These are phyloP conservation scores for Hsuehochloa calcarea DNA, from an alignment of 176 grass and related monocot species.

Conservation along the genomic window DNA sequence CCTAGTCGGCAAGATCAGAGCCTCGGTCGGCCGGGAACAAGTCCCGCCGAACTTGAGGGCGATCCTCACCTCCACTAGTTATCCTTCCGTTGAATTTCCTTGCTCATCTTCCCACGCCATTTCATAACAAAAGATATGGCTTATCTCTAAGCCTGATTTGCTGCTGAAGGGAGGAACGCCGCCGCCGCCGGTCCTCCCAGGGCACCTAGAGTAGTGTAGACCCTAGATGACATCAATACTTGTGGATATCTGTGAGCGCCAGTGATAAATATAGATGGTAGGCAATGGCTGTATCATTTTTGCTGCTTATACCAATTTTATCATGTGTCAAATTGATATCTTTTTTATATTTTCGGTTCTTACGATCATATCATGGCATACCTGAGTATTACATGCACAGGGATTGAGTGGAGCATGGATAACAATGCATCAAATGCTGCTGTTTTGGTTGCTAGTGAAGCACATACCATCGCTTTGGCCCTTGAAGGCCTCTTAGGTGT, in stretches of 20 bases:
- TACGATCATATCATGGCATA: neutral
- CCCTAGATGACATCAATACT: neutral
- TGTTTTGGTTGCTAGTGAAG: slow-evolving; percentile 98
- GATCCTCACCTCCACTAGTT: no score
- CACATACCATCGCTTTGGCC: slow-evolving; percentile 94
- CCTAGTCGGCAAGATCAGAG: no score
- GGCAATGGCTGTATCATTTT: neutral
- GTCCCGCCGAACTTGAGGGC: no score
- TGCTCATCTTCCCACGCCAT: no score
- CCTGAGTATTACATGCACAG: slow-evolving; percentile 38
- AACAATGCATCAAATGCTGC: slow-evolving; percentile 93
- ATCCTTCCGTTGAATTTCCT: no score
- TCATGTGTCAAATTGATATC: neutral
- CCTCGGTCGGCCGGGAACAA: no score
- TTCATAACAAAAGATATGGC: no score
- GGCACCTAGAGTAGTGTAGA: no score
- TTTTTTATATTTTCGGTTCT: neutral
- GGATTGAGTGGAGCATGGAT: slow-evolving; percentile 99
- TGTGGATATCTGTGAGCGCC: neutral
- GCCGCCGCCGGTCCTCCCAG: no score
- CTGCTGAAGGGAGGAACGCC: no score
- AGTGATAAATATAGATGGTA: neutral
- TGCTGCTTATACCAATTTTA: neutral
- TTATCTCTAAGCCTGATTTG: no score
- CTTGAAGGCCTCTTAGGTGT: slow-evolving; percentile 95